phyloP scores from a whole-genome alignment of 331 rosid species.

The Saraca asoca region DNA sequence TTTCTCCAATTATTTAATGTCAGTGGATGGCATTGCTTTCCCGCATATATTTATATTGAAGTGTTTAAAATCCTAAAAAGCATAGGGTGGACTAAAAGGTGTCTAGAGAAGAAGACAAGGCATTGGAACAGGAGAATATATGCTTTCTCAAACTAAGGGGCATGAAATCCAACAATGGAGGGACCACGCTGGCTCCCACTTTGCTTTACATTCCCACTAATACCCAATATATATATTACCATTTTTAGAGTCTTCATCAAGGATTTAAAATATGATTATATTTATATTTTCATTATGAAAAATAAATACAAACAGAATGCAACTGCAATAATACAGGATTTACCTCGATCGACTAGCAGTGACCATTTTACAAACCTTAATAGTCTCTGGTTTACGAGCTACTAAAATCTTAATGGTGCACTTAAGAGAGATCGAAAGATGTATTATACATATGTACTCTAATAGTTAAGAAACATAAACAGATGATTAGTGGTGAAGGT shows the following conservation, averaged over 20 bases:
- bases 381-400: background rate
- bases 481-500: no score
- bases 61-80: conserved; percentile 43
- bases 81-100: conserved; percentile 48
- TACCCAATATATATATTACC: conserved; percentile 10
- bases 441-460: background rate
- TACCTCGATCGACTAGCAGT: no score
- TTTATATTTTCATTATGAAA: no score
- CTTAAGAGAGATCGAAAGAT: conserved; percentile 22
- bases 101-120: conserved; percentile 63
- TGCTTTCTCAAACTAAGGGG: conserved; percentile 57
- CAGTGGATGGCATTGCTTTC: conserved; percentile 31
- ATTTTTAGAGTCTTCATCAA: conserved; percentile 8
- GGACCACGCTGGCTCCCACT: conserved; percentile 41
- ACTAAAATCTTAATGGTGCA: conserved; percentile 1
- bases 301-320: no score
- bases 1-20: background rate
- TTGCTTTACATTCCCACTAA: conserved; percentile 46
- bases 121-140: conserved; percentile 54
- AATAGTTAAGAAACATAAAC: no score
- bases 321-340: no score
- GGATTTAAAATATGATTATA: background rate
- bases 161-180: conserved; percentile 50
- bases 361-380: no score
- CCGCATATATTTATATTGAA: conserved; percentile 24